These are phyloP conservation scores for Leptoxyphium fumago DNA, from an alignment of 2,329 filamentous ascomycete species.

Conservation along the genomic window DNA sequence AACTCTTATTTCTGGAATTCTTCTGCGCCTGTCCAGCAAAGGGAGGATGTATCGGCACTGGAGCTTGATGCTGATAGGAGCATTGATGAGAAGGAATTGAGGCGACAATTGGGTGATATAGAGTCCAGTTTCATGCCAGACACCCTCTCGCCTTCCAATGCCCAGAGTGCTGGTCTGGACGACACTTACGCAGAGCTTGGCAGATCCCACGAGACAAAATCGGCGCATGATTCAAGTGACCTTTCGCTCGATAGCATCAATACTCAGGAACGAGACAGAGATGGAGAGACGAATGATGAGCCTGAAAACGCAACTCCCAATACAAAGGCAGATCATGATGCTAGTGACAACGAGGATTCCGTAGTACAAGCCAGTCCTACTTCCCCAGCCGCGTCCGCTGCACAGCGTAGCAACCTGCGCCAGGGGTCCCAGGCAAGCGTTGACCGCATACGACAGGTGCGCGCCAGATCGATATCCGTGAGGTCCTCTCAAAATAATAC, in stretches of 20 bases:
- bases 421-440: conserved; percentile 2
- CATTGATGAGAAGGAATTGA: conserved; percentile 44
- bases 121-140: conserved; percentile 50
- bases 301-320: conserved; percentile 24
- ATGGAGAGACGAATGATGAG: conserved; percentile 6
- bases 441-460: neutral
- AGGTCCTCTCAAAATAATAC: neutral
- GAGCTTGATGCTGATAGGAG: conserved; percentile 22
- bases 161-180: conserved; percentile 23
- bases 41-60: too few species aligned
- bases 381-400: conserved; percentile 29
- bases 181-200: conserved; percentile 29
- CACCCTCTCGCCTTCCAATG: conserved; percentile 22
- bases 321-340: conserved; percentile 13
- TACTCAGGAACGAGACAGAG: neutral
- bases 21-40: too few species aligned
- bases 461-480: neutral
- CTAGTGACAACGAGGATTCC: conserved; percentile 5
- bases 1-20: too few species aligned
- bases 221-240: conserved; percentile 2
- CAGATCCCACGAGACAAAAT: conserved; percentile 6
- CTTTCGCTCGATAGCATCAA: conserved; percentile 4
- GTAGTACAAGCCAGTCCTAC: conserved; percentile 18
- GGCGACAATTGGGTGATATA: conserved; percentile 43
- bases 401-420: conserved; percentile 15